Evolutionary conservation across 2,329 filamentous ascomycete species (phyloP).

Genomic region (Fusarium oligoseptatum): DNA sequence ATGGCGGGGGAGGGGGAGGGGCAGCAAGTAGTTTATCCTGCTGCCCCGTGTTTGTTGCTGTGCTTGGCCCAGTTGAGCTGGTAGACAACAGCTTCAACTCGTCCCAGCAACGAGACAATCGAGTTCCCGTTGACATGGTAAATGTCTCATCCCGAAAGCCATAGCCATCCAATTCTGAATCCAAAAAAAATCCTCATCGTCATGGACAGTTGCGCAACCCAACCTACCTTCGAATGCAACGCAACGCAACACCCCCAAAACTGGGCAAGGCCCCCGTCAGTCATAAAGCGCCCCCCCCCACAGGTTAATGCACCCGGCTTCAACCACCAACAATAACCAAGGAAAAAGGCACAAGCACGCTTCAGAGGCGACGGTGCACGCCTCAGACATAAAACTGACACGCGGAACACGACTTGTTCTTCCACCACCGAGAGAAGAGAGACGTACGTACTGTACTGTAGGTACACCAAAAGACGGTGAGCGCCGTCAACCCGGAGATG

Average conservation of each 20-base stretch:
- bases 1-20: constrained; percentile 45
- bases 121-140: constrained; percentile 1
- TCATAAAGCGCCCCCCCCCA: constrained; percentile 9
- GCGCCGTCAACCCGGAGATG: constrained; percentile 27
- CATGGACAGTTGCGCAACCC: constrained; percentile 16
- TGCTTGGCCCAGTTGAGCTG: neutral
- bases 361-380: constrained; percentile 20
- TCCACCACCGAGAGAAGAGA: neutral
- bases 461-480: constrained; percentile 40
- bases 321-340: constrained; percentile 29
- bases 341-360: constrained; percentile 25
- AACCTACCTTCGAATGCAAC: neutral
- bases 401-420: neutral
- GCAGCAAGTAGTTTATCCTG: constrained; percentile 8
- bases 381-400: constrained; percentile 15
- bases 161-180: neutral
- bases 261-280: neutral
- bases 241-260: constrained; percentile 2
- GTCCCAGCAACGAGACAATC: neutral
- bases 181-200: neutral
- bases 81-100: neutral
- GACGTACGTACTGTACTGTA: neutral
- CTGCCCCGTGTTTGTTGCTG: neutral
- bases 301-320: constrained; percentile 21
- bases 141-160: neutral